phyloP scores from a whole-genome alignment of 371 early-diverging fungal species.

The Zancudomyces culisetae region DNA sequence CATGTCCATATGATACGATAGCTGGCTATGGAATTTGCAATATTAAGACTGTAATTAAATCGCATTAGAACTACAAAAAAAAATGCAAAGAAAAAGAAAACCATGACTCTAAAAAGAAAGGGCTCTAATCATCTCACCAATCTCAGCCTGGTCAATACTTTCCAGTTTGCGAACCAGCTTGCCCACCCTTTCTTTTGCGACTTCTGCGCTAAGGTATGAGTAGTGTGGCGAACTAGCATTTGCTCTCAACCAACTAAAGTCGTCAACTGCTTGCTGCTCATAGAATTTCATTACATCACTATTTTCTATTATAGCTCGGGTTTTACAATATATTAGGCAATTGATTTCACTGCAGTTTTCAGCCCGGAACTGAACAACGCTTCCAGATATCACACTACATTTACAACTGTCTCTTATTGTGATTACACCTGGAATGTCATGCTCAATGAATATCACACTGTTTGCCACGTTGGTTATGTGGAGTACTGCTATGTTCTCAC shows the following conservation, averaged over 20 bases:
- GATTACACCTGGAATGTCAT: background rate
- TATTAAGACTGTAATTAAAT: too few relatives aligned
- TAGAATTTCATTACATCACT: background rate
- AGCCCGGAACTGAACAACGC: background rate
- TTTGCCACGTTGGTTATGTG: background rate
- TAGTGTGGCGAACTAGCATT: background rate
- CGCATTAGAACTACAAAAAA: background rate
- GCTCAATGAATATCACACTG: background rate
- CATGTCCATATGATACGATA: background rate
- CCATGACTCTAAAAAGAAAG: background rate
- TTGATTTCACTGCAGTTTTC: background rate
- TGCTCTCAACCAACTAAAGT: slow-evolving; percentile 2
- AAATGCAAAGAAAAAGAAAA: background rate
- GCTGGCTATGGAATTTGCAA: too few relatives aligned
- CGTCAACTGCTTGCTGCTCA: background rate
- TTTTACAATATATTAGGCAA: background rate
- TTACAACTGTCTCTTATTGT: background rate
- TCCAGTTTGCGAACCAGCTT: background rate
- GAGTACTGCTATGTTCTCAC: background rate
- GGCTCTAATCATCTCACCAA: background rate
- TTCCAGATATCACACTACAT: background rate
- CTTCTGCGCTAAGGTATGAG: background rate
- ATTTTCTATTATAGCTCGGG: background rate
- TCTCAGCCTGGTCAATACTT: background rate
- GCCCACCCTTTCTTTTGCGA: background rate